phyloP scores from a whole-genome alignment of 192 early-diverging fungal genomes.

The Umbelopsis sp. region DNA sequence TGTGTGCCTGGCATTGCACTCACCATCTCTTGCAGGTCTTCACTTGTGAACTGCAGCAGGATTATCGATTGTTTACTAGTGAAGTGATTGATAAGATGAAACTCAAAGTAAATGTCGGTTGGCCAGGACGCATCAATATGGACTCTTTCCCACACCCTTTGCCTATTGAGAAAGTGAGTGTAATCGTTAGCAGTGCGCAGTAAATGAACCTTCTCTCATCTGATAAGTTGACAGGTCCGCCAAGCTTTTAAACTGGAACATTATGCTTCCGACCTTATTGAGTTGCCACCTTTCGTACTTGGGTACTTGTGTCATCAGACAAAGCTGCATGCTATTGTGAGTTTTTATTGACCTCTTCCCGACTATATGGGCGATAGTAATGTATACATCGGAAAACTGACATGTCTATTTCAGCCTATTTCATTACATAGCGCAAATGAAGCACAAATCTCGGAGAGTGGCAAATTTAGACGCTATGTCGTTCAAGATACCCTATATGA shows the following conservation, averaged over 20 bases:
- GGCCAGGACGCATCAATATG: constrained; percentile 38
- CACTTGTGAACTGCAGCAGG: constrained; percentile 74
- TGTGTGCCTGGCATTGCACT: neutral
- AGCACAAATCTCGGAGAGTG: constrained; percentile 11
- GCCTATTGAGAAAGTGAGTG: constrained; percentile 27
- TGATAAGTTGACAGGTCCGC: constrained; percentile 41
- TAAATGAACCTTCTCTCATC: no score
- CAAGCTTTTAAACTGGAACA: constrained; percentile 70
- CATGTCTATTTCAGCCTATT: constrained; percentile 30
- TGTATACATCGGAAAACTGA: neutral
- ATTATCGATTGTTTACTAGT: constrained; percentile 73
- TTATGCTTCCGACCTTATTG: constrained; percentile 74
- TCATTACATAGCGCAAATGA: constrained; percentile 17
- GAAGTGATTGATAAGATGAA: constrained; percentile 63
- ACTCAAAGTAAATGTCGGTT: constrained; percentile 65
- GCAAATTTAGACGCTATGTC: constrained; percentile 30
- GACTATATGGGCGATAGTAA: neutral
- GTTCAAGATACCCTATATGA: constrained; percentile 29
- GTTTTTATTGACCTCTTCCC: constrained; percentile 15
- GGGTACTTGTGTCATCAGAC: constrained; percentile 64
- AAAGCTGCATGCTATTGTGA: constrained; percentile 59
- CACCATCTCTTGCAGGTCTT: constrained; percentile 61
- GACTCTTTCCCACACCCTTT: constrained; percentile 39
- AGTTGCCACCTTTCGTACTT: constrained; percentile 68
- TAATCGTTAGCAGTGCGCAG: neutral